A percentile compares a stretch with the other conserved stretches of the same genome.
phyloP scores from a whole-genome alignment of 345 rosid species.

The Hibiscus mutabilis region DNA sequence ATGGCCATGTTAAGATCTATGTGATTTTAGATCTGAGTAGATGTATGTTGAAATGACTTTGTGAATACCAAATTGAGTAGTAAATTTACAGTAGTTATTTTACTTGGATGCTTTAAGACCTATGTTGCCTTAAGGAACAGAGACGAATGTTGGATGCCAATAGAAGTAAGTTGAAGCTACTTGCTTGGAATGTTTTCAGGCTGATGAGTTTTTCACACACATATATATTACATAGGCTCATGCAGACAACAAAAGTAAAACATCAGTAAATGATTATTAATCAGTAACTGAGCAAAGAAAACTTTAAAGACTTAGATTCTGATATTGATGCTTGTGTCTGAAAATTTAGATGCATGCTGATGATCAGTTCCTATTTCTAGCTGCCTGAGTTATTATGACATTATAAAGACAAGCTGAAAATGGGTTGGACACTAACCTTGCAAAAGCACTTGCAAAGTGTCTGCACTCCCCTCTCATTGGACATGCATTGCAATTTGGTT shows the following conservation, averaged over 20 bases:
- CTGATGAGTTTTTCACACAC: background rate
- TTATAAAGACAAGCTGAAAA: background rate
- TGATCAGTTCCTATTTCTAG: background rate
- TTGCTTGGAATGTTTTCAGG: background rate
- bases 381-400: background rate
- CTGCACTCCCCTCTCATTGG: slow-evolving; percentile 97
- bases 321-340: background rate
- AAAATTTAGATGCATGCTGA: background rate
- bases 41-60: background rate
- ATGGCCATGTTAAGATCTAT: background rate
- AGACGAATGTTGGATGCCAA: background rate
- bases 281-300: background rate
- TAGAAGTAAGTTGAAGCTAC: background rate
- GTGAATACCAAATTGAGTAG: background rate
- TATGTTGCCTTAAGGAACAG: background rate
- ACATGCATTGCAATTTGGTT: slow-evolving; percentile 94
- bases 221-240: background rate
- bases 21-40: background rate
- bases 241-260: background rate
- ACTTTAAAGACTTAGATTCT: background rate
- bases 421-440: slow-evolving; percentile 52
- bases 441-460: slow-evolving; percentile 96
- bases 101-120: slow-evolving; percentile 1
- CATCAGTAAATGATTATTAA: background rate
- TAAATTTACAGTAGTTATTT: background rate